phyloP scores from a whole-genome alignment of 169 alveolate genomes.

The Eimeria maxima region DNA sequence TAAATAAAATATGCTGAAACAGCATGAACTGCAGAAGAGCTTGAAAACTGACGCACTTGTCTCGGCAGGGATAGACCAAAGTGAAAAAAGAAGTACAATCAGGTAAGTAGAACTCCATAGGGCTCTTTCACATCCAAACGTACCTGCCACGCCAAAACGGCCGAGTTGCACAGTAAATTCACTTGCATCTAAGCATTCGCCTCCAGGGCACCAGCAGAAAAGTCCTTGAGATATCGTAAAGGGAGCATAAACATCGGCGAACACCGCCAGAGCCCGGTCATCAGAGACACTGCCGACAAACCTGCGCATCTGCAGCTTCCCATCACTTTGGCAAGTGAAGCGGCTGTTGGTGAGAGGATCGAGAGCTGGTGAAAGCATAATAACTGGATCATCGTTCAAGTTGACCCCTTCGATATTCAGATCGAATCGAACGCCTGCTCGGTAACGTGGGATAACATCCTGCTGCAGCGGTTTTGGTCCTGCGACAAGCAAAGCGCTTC shows the following conservation, averaged over 20 bases:
- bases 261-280: slow-evolving; percentile 43
- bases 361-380: slow-evolving; percentile 37
- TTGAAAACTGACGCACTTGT: background rate
- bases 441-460: slow-evolving; percentile 26
- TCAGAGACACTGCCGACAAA: slow-evolving; percentile 44
- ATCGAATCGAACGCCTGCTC: slow-evolving; percentile 46
- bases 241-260: slow-evolving; percentile 36
- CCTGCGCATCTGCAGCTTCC: slow-evolving; percentile 20
- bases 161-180: slow-evolving; percentile 52
- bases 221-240: slow-evolving; percentile 43
- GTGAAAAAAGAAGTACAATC: background rate
- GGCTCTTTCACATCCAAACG: background rate
- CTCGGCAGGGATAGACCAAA: background rate
- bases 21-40: background rate
- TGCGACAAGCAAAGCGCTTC: slow-evolving; percentile 16
- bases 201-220: slow-evolving; percentile 74
- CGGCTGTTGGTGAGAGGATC: slow-evolving; percentile 28
- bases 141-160: slow-evolving; percentile 72
- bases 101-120: background rate
- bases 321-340: slow-evolving; percentile 60
- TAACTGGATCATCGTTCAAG: background rate
- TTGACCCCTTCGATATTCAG: slow-evolving; percentile 25
- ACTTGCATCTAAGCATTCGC: slow-evolving; percentile 10
- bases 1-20: background rate
- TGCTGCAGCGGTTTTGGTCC: slow-evolving; percentile 50